Evolutionary conservation across 768 basidiomycete genomes (phyloP), one percentile per base, ranked within the genome.

Genomic region (Lentinula detonsa): DNA sequence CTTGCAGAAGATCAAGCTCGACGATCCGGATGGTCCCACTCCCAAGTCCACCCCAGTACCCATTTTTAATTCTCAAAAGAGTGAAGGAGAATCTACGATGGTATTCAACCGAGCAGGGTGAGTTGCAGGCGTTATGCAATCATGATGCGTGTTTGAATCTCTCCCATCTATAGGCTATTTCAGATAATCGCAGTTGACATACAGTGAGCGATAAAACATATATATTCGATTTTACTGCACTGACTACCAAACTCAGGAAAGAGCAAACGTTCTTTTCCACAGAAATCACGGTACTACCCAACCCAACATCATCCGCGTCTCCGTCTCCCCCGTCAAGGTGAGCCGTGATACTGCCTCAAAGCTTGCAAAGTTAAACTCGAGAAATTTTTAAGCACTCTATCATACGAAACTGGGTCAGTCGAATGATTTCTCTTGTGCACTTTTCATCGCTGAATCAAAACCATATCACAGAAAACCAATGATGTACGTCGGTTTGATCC

Each of bases 1-100:
- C 49, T 18, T 60, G 13, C 50, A 33, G 13, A 60, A 60, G 28
- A 52, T 60, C 50, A 60, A 60, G 39, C 28, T 60, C 18, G 59
- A 60, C 23, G 8, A 43, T 7, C 13, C 48, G 5, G 21, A n/a
- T 4, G 59, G 59, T 10, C 59, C 59, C 2, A 31, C 49, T 40
- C 2, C 3, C 6, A 40, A 40, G 7, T 52, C 49, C 0, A 43
- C 35, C 23, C 59, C 50, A 1, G 59, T 60, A 16, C 21, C 48
- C 4, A 21, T 60, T n/a, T 1, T 5, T 6, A 52, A 52, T n/a
- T 60, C 50, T 13, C 8, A 51, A 31, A 42, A 42, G 1, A 11
- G 40, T n/a, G 13, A 42, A 39, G 59, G 50, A 40, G 18, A 5
- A 9, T 31, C 49, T 21, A n/a, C 49, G 6, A 52, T 60, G 28